Evolutionary conservation across 768 basidiomycete genomes (phyloP), one percentile per base, ranked within the genome.

Genomic region (Kwoniella newhampshirensis): DNA sequence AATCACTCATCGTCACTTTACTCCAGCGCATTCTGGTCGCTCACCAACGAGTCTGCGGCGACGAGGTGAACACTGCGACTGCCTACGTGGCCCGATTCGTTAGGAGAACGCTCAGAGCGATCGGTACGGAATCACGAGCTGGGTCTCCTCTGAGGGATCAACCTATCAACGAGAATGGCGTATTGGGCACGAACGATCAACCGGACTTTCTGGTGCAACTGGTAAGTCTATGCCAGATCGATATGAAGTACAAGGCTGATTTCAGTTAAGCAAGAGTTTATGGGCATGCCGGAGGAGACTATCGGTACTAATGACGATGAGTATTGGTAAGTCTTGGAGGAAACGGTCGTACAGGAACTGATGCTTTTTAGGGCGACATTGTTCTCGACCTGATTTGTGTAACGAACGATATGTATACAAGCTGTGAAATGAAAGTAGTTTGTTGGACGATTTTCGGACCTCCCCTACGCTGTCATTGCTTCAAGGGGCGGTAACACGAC

Each of bases 51-150:
- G 61, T 55, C 0, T 44, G 58, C 1, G 48, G 46, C 17, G 50
- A 32, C 9, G 59, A 61, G 41, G 27, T 12, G 18, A 44, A 63
- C 27, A 52, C 51, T 11, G 61, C 65, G 4, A 44, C 65, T 8
- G 65, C 65, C 3, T 67, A 60, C 30, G 65, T 63, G 13, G 65
- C 65, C 1, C 47, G 65, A 25, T 67, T 60, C 51, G 47, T 59
- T 8, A 55, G 56, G 18, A 26, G 65, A 20, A 60, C 58, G 2
- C 52, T 67, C 7, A 27, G 54, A 32, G 65, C 51, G 4, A 56
- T 67, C 18, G 62, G 65, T 12, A 52, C 36, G 12, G 65, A 60
- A 44, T 66, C 64, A 20, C 39, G 61, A 45, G 57, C 57, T 18
- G 59, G 40, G 2, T 58, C 52, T 1, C 63, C 63, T n/a, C 47